phyloP scores from a whole-genome alignment of 306 rosid genomes.

The Trifolium subterraneum region DNA sequence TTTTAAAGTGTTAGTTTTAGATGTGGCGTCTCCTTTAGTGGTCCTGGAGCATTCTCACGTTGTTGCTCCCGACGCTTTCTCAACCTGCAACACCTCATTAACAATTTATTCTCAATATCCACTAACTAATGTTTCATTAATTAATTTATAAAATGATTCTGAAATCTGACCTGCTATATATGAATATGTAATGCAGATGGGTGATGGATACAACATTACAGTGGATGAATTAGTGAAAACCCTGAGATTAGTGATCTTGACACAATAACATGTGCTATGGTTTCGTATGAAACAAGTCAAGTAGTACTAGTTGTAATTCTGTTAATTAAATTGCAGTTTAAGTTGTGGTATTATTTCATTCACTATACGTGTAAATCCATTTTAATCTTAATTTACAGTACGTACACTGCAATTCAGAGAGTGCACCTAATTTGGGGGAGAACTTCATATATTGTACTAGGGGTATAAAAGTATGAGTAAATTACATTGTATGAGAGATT shows the following conservation, averaged over 20 bases:
- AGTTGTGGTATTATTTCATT: not conserved
- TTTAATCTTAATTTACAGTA: too few relatives aligned
- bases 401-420: too few relatives aligned
- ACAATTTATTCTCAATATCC: not conserved
- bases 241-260: slow-evolving; percentile 34
- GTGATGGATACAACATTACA: slow-evolving; percentile 41
- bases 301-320: not conserved
- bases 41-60: too few relatives aligned
- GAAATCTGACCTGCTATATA: not conserved
- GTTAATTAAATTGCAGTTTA: not conserved
- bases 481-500: too few relatives aligned
- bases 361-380: not conserved
- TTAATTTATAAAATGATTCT: not conserved
- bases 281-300: slow-evolving; percentile 19
- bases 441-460: too few relatives aligned
- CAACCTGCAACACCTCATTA: too few relatives aligned
- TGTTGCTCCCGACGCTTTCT: too few relatives aligned
- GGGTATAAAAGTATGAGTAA: too few relatives aligned
- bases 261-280: slow-evolving; percentile 10
- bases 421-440: too few relatives aligned
- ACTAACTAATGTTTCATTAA: not conserved
- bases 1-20: too few relatives aligned
- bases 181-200: slow-evolving; percentile 45
- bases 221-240: slow-evolving; percentile 40
- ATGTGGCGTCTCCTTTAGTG: too few relatives aligned